Base-by-base conservation (phyloP, 2,329 filamentous ascomycete species). In the Pseudocercospora macadamiae region DNA sequence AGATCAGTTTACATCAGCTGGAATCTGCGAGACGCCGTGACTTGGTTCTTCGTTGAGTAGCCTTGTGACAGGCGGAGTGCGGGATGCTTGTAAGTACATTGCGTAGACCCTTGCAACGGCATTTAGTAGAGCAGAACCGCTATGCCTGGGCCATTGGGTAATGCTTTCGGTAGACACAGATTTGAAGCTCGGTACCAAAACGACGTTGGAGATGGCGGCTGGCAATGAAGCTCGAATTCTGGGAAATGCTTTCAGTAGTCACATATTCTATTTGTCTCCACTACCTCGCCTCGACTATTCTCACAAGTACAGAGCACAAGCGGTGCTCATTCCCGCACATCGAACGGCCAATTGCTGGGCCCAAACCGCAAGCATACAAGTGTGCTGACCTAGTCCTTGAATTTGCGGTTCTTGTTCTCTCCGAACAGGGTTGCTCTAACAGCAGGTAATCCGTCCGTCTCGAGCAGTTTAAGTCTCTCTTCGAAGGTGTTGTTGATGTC, bases 401-500 rank as follows among this genome's bases (percentile, higher is more conserved):
- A 99, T 80, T 89, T 96, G 76, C 95, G 88, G 85, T 97, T 97
- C 70, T 87, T 83, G 81, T 99, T 99, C 80, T 91, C 88, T 61
- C 95, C 95, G 72, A 99, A 99, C 60, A 99, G 83, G 14, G 89
- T 89, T 75, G 89, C 85, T 72, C 95, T 86, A 71, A 99, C 88
- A 44, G 87, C 87, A 12, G 95, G 95, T 59, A 97, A 85, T 52
- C 91, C 90, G 67, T 90, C 89, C 57, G 88, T 87, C 78, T 96
- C 89, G 65, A 97, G 86, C 61, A 97, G 82, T 71, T 84, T 85
- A 76, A 99, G 82, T 66, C 95, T 88, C 74, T 96, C 90, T 75
- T 97, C 95, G 68, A 97, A 90, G 55, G 95, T 97, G 82, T 99
- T 97, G 85, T 97, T 93, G 77, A 99, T 93, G 71, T 96, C 92